These are phyloP conservation scores for Mortierella sp. DNA, from an alignment of 371 early-diverging fungal species.

Conservation along the genomic window DNA sequence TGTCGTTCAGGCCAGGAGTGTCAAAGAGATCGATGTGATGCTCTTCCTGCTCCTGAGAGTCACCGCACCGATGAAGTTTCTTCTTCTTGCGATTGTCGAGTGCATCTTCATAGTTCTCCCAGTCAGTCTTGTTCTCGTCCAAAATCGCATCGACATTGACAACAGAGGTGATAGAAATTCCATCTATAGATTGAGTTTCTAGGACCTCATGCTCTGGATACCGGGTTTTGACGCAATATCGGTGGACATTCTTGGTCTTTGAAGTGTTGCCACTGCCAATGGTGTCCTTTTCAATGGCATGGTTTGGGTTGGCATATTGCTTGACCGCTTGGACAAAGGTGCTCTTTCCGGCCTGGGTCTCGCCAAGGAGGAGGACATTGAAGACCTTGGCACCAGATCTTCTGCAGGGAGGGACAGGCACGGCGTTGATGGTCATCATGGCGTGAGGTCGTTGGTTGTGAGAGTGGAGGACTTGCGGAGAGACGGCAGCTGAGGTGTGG, in stretches of 20 bases:
- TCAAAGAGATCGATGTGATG: conserved; percentile 3
- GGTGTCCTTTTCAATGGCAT: background rate
- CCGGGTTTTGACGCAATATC: background rate
- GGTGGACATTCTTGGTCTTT: background rate
- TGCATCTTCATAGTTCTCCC: conserved; percentile 5
- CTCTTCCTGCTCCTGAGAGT: background rate
- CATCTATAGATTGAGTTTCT: background rate
- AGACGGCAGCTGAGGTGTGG: background rate
- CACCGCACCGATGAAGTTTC: background rate
- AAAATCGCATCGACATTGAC: conserved; percentile 2
- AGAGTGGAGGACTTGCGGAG: background rate
- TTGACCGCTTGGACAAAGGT: conserved; percentile 8
- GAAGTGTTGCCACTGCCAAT: conserved; percentile 7
- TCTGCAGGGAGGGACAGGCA: background rate
- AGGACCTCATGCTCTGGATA: conserved; percentile 4
- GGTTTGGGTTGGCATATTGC: conserved; percentile 2
- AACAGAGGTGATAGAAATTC: background rate
- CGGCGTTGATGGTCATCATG: conserved; percentile 5
- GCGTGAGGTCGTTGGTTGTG: background rate
- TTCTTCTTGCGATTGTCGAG: background rate
- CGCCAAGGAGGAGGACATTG: conserved; percentile 19
- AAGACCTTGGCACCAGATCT: background rate
- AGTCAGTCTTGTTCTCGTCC: conserved; percentile 1
- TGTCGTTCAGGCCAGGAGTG: conserved; percentile 12
- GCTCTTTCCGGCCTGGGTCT: conserved; percentile 19